Base-by-base conservation (phyloP, 805 yeast species). In the Saturnispora zaruensis region DNA sequence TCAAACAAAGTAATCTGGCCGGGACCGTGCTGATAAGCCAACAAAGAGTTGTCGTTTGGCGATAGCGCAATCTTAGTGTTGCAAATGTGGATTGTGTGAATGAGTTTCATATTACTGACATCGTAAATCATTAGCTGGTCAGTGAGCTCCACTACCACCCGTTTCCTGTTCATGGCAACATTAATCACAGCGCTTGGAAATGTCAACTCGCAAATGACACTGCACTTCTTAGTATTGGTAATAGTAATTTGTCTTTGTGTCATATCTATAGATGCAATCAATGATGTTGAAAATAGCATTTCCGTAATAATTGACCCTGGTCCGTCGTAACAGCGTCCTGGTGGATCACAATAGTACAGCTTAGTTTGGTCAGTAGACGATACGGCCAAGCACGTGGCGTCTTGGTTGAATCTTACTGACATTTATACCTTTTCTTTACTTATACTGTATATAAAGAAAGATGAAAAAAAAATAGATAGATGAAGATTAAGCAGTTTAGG, bases 101-200 rank as follows among this genome's bases (percentile, higher is more conserved):
- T 64, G 24, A 90, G 75, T 59, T 86, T 81, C 82, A 91, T 89
- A 64, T 95, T 87, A 51, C 93, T 80, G 53, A 91, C 83, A 65
- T 91, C 97, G 68, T 91, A 93, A 44, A 91, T 78, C 63, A 81
- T 86, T 8, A 93, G 79, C 65, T 90, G 95, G 53, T 87, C 91
- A 45, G 79, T 73, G 48, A 91, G 70, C 5, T 86, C 79, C 16
- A 90, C 93, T 30, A 87, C 75, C 55, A 91, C 73, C 42, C 97
- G 70, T 57, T 85, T 84, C 41, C 97, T 75, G 66, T 91, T 93
- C 68, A 91, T 75, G 57, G 79, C 79, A 32, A 91, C 83, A 46
- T 78, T 79, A 25, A 84, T 69, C 2, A 91, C 82, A 6, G 81
- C 70, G 4, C 87, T 78, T 1, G 96, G 91, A 65, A 89, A 93